These are phyloP conservation scores for Saturnispora silvae DNA, from an alignment of 805 yeast species.

Conservation along the genomic window DNA sequence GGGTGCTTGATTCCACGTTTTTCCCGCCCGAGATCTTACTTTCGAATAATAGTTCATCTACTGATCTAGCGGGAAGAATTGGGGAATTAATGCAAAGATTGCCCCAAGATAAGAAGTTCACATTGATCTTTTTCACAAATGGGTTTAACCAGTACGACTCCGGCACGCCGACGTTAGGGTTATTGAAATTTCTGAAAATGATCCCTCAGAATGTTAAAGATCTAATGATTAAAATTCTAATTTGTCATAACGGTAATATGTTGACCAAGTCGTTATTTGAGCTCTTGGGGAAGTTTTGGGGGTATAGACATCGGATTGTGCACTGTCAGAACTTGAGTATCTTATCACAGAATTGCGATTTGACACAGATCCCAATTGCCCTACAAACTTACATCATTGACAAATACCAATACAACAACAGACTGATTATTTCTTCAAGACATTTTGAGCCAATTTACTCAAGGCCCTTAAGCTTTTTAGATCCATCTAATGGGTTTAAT, in stretches of 20 bases:
- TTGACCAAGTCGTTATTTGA: conserved; percentile 70
- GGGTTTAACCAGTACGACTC: conserved; percentile 46
- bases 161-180: conserved; percentile 16
- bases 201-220: conserved; percentile 48
- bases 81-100: too few species aligned
- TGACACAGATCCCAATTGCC: conserved; percentile 66
- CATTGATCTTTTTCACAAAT: conserved; percentile 68
- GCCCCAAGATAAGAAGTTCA: conserved; percentile 55
- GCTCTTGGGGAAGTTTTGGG: conserved; percentile 48
- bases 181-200: conserved; percentile 36
- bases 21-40: conserved; percentile 57
- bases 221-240: conserved; percentile 49
- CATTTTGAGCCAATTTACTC: conserved; percentile 26
- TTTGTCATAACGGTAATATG: conserved; percentile 92
- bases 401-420: conserved; percentile 44
- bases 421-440: conserved; percentile 24
- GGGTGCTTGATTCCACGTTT: conserved; percentile 73
- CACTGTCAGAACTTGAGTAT: conserved; percentile 28
- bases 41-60: too few species aligned
- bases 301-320: conserved; percentile 17
- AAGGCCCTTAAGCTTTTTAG: conserved; percentile 19
- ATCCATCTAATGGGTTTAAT: conserved; percentile 16
- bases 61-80: too few species aligned
- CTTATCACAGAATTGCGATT: conserved; percentile 48
- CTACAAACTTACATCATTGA: conserved; percentile 54